These are phyloP conservation scores for Platismatia glauca DNA, from an alignment of 495 filamentous ascomycete genomes.

Conservation along the genomic window DNA sequence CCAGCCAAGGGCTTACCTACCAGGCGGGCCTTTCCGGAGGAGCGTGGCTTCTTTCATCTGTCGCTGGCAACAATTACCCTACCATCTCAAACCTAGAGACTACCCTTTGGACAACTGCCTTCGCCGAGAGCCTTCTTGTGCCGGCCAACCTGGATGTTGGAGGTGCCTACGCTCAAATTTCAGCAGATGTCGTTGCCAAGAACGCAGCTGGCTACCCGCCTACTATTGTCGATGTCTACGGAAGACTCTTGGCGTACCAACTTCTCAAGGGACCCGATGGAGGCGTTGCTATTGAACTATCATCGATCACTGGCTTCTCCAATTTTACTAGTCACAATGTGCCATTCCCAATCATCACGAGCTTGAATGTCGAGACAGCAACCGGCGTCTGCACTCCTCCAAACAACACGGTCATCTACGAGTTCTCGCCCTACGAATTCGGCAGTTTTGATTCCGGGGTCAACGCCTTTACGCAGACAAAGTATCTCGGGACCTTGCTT, in stretches of 20 bases:
- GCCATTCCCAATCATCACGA: constrained; percentile 40
- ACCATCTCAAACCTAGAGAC: constrained; percentile 32
- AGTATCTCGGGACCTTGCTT: constrained; percentile 38
- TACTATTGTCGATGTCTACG: constrained; percentile 36
- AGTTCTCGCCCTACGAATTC: constrained; percentile 41
- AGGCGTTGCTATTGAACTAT: constrained; percentile 31
- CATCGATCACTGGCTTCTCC: constrained; percentile 26
- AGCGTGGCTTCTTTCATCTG: constrained; percentile 36
- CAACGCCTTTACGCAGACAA: constrained; percentile 34
- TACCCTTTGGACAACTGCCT: constrained; percentile 33
- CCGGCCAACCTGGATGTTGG: constrained; percentile 22
- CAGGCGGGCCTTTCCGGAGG: constrained; percentile 40
- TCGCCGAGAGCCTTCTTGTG: constrained; percentile 28
- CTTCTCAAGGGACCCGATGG: constrained; percentile 32
- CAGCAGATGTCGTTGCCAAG: constrained; percentile 32
- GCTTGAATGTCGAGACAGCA: constrained; percentile 26
- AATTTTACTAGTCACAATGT: constrained; percentile 33
- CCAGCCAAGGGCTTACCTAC: constrained; percentile 40
- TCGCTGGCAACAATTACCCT: constrained; percentile 37
- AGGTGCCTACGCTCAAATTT: constrained; percentile 24
- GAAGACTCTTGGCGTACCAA: constrained; percentile 35
- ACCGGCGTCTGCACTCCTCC: constrained; percentile 30
- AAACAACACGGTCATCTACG: constrained; percentile 33
- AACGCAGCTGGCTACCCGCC: constrained; percentile 33
- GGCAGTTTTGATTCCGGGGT: constrained; percentile 38